Conservation (phyloP, 768 basidiomycete species). For the Pisolithus sp. region DNA sequence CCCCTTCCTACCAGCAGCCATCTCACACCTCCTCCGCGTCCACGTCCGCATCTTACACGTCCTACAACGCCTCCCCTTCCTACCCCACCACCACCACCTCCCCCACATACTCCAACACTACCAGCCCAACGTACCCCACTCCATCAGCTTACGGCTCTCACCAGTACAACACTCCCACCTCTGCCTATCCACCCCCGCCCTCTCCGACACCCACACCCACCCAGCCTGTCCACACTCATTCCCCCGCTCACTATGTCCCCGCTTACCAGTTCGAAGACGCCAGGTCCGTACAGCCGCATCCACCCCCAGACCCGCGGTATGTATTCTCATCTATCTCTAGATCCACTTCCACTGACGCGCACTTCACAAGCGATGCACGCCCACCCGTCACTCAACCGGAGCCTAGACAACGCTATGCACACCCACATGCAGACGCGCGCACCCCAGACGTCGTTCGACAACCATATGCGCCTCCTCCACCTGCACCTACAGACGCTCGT, state of each 20-base stretch:
- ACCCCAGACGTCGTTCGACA: slow-evolving; percentile 9
- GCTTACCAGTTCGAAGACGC: slow-evolving; percentile 18
- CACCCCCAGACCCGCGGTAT: slow-evolving; percentile 12
- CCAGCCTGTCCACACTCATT: slow-evolving; percentile 13
- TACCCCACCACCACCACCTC: too few species aligned
- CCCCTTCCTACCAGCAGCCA: slow-evolving; percentile 4
- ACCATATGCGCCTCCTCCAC: slow-evolving; percentile 3
- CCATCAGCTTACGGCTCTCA: slow-evolving; percentile 12
- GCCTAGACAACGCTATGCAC: not conserved
- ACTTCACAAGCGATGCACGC: not conserved
- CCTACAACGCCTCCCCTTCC: slow-evolving; percentile 16
- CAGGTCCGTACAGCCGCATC: slow-evolving; percentile 9
- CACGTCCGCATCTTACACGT: slow-evolving; percentile 11
- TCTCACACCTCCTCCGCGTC: slow-evolving; percentile 11
- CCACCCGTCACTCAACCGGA: not conserved
- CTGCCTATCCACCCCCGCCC: slow-evolving; percentile 24
- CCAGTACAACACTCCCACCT: slow-evolving; percentile 20
- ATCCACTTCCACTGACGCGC: not conserved
- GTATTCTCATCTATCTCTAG: not conserved
- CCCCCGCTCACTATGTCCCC: slow-evolving; percentile 14
- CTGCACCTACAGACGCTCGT: slow-evolving; percentile 14
- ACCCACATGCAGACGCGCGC: slow-evolving; percentile 13
- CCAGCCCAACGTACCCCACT: slow-evolving; percentile 13
- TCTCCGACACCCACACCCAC: slow-evolving; percentile 27
- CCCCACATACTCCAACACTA: slow-evolving; percentile 18